Percentiles rank a stretch among this genome's conserved stretches.
phyloP scores from a whole-genome alignment of 352 stramenopile genomes.

The Phytopythium litorale region DNA sequence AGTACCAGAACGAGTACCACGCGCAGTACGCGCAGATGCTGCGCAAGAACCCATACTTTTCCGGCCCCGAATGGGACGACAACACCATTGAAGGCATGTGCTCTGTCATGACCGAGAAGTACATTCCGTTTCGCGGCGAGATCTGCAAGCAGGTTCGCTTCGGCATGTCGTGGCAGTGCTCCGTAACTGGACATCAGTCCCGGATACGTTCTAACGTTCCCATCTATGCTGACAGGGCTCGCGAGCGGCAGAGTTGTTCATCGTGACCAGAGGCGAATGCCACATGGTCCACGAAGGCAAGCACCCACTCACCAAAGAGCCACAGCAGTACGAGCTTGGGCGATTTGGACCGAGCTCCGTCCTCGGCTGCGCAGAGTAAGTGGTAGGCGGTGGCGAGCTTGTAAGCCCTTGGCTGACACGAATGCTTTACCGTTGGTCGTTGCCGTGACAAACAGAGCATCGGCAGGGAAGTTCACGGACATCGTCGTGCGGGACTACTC shows the following conservation, averaged over 20 bases:
- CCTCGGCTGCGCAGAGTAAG: slow-evolving; percentile 79
- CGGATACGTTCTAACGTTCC: background rate
- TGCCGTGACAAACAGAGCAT: slow-evolving; percentile 32
- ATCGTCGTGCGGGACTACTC: slow-evolving; percentile 76
- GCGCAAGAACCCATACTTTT: slow-evolving; percentile 74
- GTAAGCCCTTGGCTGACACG: background rate
- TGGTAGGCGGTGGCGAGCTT: background rate
- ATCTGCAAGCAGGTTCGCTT: slow-evolving; percentile 70
- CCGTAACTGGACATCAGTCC: background rate
- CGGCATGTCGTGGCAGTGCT: background rate
- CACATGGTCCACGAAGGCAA: slow-evolving; percentile 74
- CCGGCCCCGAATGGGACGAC: slow-evolving; percentile 72
- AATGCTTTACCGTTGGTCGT: background rate
- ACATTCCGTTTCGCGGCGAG: slow-evolving; percentile 60
- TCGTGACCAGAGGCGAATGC: slow-evolving; percentile 74
- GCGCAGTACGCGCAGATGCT: slow-evolving; percentile 77
- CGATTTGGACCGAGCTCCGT: slow-evolving; percentile 74
- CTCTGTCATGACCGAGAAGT: slow-evolving; percentile 82
- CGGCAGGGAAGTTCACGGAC: slow-evolving; percentile 77
- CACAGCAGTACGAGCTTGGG: slow-evolving; percentile 61
- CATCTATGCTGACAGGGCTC: slow-evolving; percentile 38
- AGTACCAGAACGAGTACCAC: slow-evolving; percentile 83
- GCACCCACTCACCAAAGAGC: slow-evolving; percentile 58
- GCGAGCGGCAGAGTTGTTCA: slow-evolving; percentile 62
- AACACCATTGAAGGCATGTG: slow-evolving; percentile 85